Base-by-base conservation (phyloP, 768 basidiomycete species). In the Russula vinacea region DNA sequence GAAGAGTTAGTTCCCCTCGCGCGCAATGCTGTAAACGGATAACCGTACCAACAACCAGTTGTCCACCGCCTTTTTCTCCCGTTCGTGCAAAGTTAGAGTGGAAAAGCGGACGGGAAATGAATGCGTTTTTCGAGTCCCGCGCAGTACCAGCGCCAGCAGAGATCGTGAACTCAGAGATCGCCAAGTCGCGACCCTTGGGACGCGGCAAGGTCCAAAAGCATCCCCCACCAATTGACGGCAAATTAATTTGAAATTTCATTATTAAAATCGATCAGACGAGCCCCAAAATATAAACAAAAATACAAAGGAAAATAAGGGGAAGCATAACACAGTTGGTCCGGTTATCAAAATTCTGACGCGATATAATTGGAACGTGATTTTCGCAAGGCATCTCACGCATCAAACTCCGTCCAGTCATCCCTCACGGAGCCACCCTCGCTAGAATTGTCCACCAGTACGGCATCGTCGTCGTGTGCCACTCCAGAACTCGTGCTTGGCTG, bases 371-470 rank as follows among this genome's bases (percentile, higher is more conserved):
- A 47, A 47, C 10, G n/a, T 22, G 3, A 9, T 17, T 35, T 33
- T 16, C 13, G n/a, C 8, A 0, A 47, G 0, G 16, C 39, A 29
- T 35, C 24, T 61, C 35, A 65, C 0, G 54, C 59, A 42, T 65
- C 47, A 11, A 61, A 49, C 29, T 65, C 60, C 10, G 64, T 57
- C 64, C 64, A 65, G 19, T 47, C 64, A 9, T 65, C 64, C 55
- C n/a, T 61, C 49, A 19, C 40, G 7, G 55, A 65, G 32, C n/a
- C 59, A 19, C 55, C 59, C 50, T 52, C 64, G n/a, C 50, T 56
- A 22, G 64, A 56, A 9, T 37, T 17, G 11, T 56, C 54, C 24
- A 57, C 59, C 19, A 65, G 42, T 29, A 65, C 60, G 16, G 19
- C 60, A 39, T 61, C 64, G 4, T 56, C 64, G 4, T 57, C 64